Conservation (phyloP, 805 yeast species). For the Zygosaccharomyces siamensis region DNA sequence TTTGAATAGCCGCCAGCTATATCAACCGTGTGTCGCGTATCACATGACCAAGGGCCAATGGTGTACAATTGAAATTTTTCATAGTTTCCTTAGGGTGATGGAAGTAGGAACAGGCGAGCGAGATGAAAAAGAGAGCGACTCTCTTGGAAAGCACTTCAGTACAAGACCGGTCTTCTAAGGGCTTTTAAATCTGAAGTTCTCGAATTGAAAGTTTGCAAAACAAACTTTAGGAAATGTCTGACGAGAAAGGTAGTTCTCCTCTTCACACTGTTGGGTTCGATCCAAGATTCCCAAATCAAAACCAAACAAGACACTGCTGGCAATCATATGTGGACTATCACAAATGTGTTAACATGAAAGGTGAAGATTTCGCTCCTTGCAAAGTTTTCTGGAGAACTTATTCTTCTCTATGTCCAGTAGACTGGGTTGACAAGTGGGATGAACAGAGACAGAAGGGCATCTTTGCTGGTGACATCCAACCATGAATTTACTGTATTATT, state of each 20-base stretch:
- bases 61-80: neutral
- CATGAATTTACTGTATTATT: conserved; percentile 23
- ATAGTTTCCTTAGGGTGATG: neutral
- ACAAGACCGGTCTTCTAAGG: neutral
- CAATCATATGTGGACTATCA: conserved; percentile 97
- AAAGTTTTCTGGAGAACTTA: conserved; percentile 88
- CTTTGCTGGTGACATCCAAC: conserved; percentile 47
- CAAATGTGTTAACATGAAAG: conserved; percentile 94
- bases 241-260: conserved; percentile 37
- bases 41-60: conserved; percentile 20
- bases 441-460: conserved; percentile 68
- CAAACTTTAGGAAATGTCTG: conserved; percentile 6
- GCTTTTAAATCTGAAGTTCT: neutral
- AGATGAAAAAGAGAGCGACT: neutral
- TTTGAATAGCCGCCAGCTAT: neutral
- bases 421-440: conserved; percentile 86
- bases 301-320: conserved; percentile 98
- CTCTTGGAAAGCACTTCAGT: neutral
- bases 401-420: conserved; percentile 78
- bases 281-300: conserved; percentile 93
- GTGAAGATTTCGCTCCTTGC: conserved; percentile 98
- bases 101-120: neutral
- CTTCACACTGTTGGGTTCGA: conserved; percentile 71
- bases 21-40: neutral
- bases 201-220: neutral